phyloP scores from a whole-genome alignment of 1,139 yeast genomes.

The Pichia kudriavzevii region DNA sequence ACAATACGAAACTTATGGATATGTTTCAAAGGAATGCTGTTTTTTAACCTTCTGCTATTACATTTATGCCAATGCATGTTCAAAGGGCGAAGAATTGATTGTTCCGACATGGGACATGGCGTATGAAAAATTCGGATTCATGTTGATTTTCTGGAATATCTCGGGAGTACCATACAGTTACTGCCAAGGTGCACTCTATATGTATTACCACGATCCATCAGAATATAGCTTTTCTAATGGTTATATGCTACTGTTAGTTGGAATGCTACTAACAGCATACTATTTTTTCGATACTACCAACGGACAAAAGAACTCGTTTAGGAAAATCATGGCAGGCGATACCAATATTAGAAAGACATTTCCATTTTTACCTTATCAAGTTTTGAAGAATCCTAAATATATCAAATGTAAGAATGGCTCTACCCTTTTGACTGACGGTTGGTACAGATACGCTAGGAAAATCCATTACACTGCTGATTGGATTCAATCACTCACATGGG shows the following conservation, averaged over 20 bases:
- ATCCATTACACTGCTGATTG: constrained; percentile 94
- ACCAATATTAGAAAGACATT: constrained; percentile 68
- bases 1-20: constrained; percentile 78
- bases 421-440: constrained; percentile 79
- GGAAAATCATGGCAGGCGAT: constrained; percentile 83
- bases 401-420: constrained; percentile 83
- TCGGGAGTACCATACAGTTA: constrained; percentile 98
- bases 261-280: constrained; percentile 59
- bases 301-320: constrained; percentile 91
- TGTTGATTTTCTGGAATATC: constrained; percentile 97
- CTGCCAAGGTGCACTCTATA: constrained; percentile 82
- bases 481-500: constrained; percentile 86
- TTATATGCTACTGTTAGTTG: constrained; percentile 52
- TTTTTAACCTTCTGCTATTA: constrained; percentile 80
- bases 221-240: constrained; percentile 67
- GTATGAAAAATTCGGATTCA: constrained; percentile 95
- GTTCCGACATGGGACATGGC: constrained; percentile 99
- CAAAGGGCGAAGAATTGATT: constrained; percentile 94
- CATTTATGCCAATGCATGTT: constrained; percentile 93
- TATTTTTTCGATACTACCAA: constrained; percentile 92
- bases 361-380: constrained; percentile 87
- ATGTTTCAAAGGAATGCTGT: constrained; percentile 66
- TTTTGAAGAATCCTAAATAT: constrained; percentile 73
- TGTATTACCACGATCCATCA: constrained; percentile 73
- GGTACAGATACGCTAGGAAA: constrained; percentile 90